Evolutionary conservation across 805 yeast species (phyloP), one percentile per base, ranked within the genome.

Genomic region (Torulaspora maleeae): DNA sequence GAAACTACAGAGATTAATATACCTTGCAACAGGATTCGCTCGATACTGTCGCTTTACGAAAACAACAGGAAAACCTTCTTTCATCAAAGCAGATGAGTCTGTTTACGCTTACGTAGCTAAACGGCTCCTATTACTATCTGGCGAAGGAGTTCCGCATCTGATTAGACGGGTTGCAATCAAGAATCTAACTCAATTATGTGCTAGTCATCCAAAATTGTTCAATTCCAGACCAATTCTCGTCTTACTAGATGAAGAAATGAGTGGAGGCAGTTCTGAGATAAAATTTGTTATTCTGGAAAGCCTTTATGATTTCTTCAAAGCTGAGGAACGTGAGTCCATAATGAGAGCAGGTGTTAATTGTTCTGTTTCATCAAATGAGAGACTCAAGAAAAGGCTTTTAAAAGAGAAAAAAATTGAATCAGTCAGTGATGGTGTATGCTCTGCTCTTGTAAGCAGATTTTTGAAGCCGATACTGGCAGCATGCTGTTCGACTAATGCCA

Each of bases 11-110:
- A 74, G 86, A 47, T 61, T 87, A 5, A 58, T 88, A 1, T 77
- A 76, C 54, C 64, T 88, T 17, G 59, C 86, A 4, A 90, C 95
- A 0, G 75, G 77, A 35, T 79, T 88, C 65, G 95, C 90, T 0
- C 72, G 82, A 37, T 76, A 74, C 51, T 85, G 93, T 52, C 66
- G 77, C n/a, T 73, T 86, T 44, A 61, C 59, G 4, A 64, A 70
- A 38, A 58, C 74, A 12, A 60, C 75, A 0, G 54, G 78, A 50
- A 73, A 70, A 38, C 50, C 59, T 9, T n/a, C 51, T 1, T 51
- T 42, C 36, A 40, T 60, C n/a, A 44, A 50, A 30, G 69, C 67
- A 0, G 73, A 69, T 6, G 91, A 82, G 51, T 70, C 83, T 1
- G 69, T 82, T 1, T 66, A 74, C 11, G 79, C 84, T 41, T 68